A percentile compares a stretch with the other conserved stretches of the same genome.
Evolutionary conservation across 257 asterid genomes (phyloP).

Genomic region (Solanum tacnaense): DNA sequence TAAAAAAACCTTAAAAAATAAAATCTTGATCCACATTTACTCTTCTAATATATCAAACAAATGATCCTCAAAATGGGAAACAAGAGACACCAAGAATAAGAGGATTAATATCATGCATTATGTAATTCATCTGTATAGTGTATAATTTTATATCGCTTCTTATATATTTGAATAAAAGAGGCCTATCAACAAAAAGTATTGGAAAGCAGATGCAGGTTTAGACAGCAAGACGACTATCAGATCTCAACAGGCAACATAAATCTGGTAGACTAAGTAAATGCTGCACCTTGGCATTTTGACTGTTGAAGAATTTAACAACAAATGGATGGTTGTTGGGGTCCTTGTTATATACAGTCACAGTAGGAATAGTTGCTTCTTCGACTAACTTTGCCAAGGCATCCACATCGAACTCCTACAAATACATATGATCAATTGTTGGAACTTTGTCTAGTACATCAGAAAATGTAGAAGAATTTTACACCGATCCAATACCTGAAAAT

Average conservation of each 20-base stretch:
- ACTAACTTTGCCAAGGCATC: slow-evolving; percentile 67
- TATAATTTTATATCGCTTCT: neutral
- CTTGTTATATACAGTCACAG: slow-evolving; percentile 67
- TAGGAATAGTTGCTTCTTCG: slow-evolving; percentile 69
- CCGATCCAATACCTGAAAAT: slow-evolving; percentile 42
- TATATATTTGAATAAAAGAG: neutral
- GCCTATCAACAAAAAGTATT: neutral
- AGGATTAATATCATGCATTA: neutral
- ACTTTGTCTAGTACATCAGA: neutral
- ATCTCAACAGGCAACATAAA: neutral
- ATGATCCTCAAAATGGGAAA: neutral
- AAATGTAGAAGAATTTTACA: neutral
- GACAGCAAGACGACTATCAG: neutral
- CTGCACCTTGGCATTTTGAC: slow-evolving; percentile 56
- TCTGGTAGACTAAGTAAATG: neutral
- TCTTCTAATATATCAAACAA: neutral
- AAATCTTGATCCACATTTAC: neutral
- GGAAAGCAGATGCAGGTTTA: neutral
- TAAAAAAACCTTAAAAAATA: neutral
- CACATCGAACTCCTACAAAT: slow-evolving; percentile 69
- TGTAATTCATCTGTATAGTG: neutral
- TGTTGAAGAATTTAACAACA: slow-evolving; percentile 60
- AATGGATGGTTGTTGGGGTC: slow-evolving; percentile 77
- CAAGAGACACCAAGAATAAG: neutral
- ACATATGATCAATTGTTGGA: slow-evolving; percentile 4